phyloP scores from a whole-genome alignment of 495 filamentous ascomycete species.

The Schizothecium vesticola region DNA sequence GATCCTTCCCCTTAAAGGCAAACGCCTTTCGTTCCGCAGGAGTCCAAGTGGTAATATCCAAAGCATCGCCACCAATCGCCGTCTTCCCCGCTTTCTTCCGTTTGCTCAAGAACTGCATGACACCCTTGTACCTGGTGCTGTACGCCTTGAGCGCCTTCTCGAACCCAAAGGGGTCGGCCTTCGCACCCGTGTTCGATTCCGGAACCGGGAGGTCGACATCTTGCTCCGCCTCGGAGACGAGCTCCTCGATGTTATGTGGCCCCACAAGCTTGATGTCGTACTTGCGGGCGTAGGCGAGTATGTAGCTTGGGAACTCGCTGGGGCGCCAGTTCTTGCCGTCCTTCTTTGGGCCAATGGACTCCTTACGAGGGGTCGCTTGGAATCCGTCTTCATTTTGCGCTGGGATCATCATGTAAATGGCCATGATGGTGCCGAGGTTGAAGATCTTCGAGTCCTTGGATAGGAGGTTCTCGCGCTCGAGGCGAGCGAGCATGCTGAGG shows the following conservation, averaged over 20 bases:
- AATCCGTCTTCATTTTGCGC: background rate
- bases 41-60: constrained; percentile 34
- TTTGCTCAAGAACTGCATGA: constrained; percentile 5
- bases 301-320: constrained; percentile 11
- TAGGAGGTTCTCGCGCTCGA: constrained; percentile 25
- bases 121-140: background rate
- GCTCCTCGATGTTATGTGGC: constrained; percentile 24
- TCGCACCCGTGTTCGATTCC: constrained; percentile 8
- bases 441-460: constrained; percentile 24
- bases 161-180: constrained; percentile 18
- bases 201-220: constrained; percentile 19
- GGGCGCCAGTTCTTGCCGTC: constrained; percentile 21
- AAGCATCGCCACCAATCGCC: constrained; percentile 30
- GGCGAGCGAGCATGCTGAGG: constrained; percentile 31
- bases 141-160: constrained; percentile 17
- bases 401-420: constrained; percentile 24
- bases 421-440: constrained; percentile 34
- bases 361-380: background rate
- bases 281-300: constrained; percentile 22
- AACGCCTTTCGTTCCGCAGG: constrained; percentile 24
- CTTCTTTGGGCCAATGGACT: constrained; percentile 15
- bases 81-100: background rate
- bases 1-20: constrained; percentile 11
- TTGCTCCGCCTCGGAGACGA: constrained; percentile 11
- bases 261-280: constrained; percentile 21